phyloP scores from a whole-genome alignment of 2,329 filamentous ascomycete genomes.

The Fusarium incarnatum region DNA sequence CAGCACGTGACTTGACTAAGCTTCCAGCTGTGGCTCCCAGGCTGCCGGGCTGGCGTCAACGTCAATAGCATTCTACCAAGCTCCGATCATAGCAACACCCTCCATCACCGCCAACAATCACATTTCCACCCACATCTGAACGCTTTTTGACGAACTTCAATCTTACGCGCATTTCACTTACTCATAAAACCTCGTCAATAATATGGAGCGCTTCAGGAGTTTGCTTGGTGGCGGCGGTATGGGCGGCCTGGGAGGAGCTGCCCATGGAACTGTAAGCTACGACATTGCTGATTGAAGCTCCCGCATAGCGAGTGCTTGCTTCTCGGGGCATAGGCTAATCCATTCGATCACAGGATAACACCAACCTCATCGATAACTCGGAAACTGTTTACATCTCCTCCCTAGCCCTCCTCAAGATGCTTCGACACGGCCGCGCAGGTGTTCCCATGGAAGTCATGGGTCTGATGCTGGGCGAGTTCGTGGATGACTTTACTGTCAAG shows the following conservation, averaged over 20 bases:
- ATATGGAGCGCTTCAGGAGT: conserved; percentile 91
- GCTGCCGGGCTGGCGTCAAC: conserved; percentile 53
- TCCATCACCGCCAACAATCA: conserved; percentile 33
- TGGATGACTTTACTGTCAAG: conserved; percentile 98
- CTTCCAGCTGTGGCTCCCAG: conserved; percentile 47
- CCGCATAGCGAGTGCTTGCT: neutral
- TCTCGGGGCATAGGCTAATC: conserved; percentile 17
- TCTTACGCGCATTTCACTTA: neutral
- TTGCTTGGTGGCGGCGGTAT: conserved; percentile 84
- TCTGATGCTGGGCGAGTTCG: conserved; percentile 97
- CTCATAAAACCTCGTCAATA: conserved; percentile 42
- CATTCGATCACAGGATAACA: conserved; percentile 75
- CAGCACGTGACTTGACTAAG: conserved; percentile 48
- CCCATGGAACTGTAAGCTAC: conserved; percentile 55
- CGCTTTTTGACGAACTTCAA: neutral
- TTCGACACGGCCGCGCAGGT: conserved; percentile 95
- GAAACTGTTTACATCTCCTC: conserved; percentile 99
- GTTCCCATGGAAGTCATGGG: conserved; percentile 99
- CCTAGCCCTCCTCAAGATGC: conserved; percentile 96
- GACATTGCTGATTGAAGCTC: conserved; percentile 27
- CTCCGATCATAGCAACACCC: conserved; percentile 40
- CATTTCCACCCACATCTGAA: conserved; percentile 17
- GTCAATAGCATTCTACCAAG: conserved; percentile 44
- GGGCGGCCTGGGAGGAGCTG: conserved; percentile 68
- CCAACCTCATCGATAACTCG: conserved; percentile 95